A percentile compares a stretch with the other conserved stretches of the same genome.
These are phyloP conservation scores for Boletus barrowsii DNA, from an alignment of 768 basidiomycete genomes.

Conservation along the genomic window DNA sequence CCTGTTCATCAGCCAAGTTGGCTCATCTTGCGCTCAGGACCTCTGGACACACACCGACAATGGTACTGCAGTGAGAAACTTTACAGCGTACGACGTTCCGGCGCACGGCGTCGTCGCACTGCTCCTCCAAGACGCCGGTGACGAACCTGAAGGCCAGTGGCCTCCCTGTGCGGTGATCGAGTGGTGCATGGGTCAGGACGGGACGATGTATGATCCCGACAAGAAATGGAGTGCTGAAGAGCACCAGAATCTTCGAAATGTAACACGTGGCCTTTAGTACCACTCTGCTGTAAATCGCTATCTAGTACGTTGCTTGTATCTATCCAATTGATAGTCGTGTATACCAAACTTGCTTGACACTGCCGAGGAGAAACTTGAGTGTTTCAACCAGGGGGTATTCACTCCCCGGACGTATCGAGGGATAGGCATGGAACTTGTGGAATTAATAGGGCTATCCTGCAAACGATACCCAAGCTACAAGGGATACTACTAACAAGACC, in stretches of 20 bases:
- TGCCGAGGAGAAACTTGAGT: neutral
- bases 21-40: conserved; percentile 41
- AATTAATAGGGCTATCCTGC: conserved; percentile 9
- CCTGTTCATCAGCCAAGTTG: neutral
- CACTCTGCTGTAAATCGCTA: neutral
- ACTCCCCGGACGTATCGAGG: no score
- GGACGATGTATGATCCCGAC: conserved; percentile 39
- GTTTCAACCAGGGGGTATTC: no score
- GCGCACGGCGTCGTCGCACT: conserved; percentile 69
- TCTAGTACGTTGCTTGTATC: neutral
- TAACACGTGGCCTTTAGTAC: neutral
- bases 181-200: conserved; percentile 61
- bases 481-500: conserved; percentile 20
- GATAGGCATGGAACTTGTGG: neutral
- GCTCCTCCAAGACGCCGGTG: conserved; percentile 60
- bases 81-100: conserved; percentile 53
- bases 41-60: conserved; percentile 73
- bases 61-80: conserved; percentile 59
- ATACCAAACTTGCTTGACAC: neutral
- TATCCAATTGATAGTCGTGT: no score
- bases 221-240: conserved; percentile 24
- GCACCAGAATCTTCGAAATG: neutral
- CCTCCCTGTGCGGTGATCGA: conserved; percentile 56
- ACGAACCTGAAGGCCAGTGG: conserved; percentile 57
- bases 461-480: conserved; percentile 30